Conservation (phyloP, 192 early-diverging fungal genomes). For the Glomus cerebriforme region DNA sequence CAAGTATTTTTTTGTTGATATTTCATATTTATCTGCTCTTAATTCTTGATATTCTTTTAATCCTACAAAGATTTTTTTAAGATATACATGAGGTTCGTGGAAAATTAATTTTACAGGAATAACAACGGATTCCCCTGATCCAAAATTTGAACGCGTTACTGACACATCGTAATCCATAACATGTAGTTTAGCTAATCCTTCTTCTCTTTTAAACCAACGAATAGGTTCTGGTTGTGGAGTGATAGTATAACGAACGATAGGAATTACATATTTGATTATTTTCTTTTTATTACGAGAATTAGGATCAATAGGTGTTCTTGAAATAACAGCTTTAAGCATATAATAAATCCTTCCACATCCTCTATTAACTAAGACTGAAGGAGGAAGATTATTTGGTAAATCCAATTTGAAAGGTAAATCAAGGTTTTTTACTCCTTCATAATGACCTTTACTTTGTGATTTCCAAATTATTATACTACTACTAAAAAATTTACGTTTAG, state of each 20-base stretch:
- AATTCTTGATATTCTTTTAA: constrained; percentile 27
- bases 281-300: background rate
- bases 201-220: background rate
- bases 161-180: constrained; percentile 1
- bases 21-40: background rate
- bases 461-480: background rate
- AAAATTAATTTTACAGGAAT: constrained; percentile 10
- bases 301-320: background rate
- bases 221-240: background rate
- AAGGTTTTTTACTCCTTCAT: background rate
- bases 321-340: constrained; percentile 3
- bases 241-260: background rate
- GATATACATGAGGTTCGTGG: background rate
- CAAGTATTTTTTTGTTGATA: background rate
- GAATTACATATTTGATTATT: background rate
- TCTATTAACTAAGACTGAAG: background rate
- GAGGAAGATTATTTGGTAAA: constrained; percentile 6
- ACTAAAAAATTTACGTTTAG: background rate
- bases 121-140: background rate
- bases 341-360: constrained; percentile 21
- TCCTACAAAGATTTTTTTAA: constrained; percentile 10
- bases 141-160: background rate
- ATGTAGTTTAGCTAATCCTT: background rate
- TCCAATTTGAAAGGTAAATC: constrained; percentile 25
- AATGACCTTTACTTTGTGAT: constrained; percentile 18